Base-by-base conservation (phyloP, 192 early-diverging fungal species). In the Backusella morwellensis region DNA sequence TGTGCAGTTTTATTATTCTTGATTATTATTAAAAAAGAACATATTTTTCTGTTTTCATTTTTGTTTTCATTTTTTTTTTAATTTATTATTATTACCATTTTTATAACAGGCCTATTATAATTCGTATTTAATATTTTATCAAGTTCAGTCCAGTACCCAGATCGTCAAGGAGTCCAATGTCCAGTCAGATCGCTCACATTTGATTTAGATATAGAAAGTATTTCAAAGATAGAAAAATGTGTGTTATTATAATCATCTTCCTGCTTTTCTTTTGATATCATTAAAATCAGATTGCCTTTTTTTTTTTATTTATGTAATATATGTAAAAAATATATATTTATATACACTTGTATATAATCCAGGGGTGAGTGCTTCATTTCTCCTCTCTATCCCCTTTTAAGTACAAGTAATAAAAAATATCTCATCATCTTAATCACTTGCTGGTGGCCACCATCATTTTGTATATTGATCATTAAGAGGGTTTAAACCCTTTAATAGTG, bases 41-140 rank as follows among this genome's bases (percentile, higher is more conserved):
- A 56, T 56, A 7, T 1, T 59, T 59, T 8, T 59, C 47, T 50
- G 47, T 19, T 19, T 50, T 44, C 42, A 44, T 56, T 56, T 56
- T 56, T 56, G 52, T 56, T 59, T 63, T 63, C 21, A 26, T 59
- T 26, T 59, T 63, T n/a, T 29, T 63, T 63, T 59, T 63, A 63
- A 63, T 63, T 63, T 56, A 56, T 21, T 29, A 29, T 63, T 63
- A 63, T 63, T 63, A 4, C 56, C 56, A 63, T 63, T 63, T 63
- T 11, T 63, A 63, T 29, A 8, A 19, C 11, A 29, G 29, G 26
- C 12, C 21, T 63, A 63, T 21, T 21, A 21, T 56, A 56, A 15
- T 44, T 17, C 15, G 15, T 17, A 17, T 50, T 50, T 50, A 17
- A 50, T n/a, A 50, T 50, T 50, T n/a, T 50, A 63, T 63, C 23